phyloP scores from a whole-genome alignment of 352 stramenopile genomes.

The Phytophthora vignae region DNA sequence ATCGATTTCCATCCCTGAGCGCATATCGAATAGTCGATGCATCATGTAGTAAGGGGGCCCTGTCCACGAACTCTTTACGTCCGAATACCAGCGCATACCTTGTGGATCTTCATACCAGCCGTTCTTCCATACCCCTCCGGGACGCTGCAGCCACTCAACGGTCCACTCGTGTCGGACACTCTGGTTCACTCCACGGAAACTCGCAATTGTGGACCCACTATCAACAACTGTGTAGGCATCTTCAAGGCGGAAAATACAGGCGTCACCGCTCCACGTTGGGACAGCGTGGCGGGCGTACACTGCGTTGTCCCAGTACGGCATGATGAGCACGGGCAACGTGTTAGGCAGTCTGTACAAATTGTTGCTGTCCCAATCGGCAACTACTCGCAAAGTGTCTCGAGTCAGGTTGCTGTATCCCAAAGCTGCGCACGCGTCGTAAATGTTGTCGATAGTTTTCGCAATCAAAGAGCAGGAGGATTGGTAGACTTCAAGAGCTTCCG shows the following conservation, averaged over 20 bases:
- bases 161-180: conserved; percentile 15
- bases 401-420: conserved; percentile 32
- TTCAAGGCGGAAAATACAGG: conserved; percentile 24
- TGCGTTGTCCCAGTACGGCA: conserved; percentile 49
- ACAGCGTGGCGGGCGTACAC: conserved; percentile 24
- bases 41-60: conserved; percentile 23
- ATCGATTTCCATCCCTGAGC: conserved; percentile 15
- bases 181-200: conserved; percentile 16
- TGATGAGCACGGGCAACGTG: conserved; percentile 43
- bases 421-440: conserved; percentile 13
- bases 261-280: conserved; percentile 35
- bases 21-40: conserved; percentile 25
- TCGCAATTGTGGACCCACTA: background rate
- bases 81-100: conserved; percentile 30
- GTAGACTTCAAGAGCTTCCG: background rate
- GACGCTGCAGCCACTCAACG: conserved; percentile 15
- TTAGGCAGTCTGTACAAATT: conserved; percentile 16
- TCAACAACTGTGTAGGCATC: background rate
- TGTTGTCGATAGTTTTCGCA: conserved; percentile 22
- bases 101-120: conserved; percentile 31
- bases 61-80: conserved; percentile 17
- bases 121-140: conserved; percentile 22
- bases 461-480: conserved; percentile 8
- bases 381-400: conserved; percentile 26
- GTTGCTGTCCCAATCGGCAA: conserved; percentile 27